These are phyloP conservation scores for Kurtzmaniella natalensis DNA, from an alignment of 1,139 yeast species.

Conservation along the genomic window DNA sequence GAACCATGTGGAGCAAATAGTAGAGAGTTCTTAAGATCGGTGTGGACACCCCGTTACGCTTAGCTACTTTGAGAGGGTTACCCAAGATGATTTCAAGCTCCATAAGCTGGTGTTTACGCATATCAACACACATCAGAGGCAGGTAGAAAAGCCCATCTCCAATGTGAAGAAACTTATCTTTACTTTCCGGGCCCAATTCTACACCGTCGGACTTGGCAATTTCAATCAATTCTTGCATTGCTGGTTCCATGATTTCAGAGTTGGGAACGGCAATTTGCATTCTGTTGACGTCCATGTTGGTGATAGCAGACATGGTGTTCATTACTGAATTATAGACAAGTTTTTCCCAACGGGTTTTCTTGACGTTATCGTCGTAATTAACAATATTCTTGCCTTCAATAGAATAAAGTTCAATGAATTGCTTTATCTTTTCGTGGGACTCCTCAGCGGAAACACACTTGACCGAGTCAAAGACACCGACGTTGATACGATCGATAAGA, in stretches of 20 bases:
- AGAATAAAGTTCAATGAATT: conserved; percentile 48
- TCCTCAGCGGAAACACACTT: conserved; percentile 12
- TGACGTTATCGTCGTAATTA: conserved; percentile 43
- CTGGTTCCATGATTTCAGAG: conserved; percentile 48
- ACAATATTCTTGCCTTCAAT: conserved; percentile 40
- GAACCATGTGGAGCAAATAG: conserved; percentile 53
- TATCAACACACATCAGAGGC: conserved; percentile 75
- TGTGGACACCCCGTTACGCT: conserved; percentile 47
- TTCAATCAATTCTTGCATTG: conserved; percentile 59
- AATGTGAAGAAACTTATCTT: conserved; percentile 48
- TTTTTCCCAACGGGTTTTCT: conserved; percentile 66
- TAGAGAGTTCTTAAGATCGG: conserved; percentile 60
- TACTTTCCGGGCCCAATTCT: conserved; percentile 38
- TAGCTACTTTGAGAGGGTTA: conserved; percentile 61
- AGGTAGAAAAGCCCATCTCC: conserved; percentile 63
- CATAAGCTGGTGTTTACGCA: conserved; percentile 62
- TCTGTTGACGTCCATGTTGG: conserved; percentile 52
- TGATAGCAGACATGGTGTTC: conserved; percentile 58
- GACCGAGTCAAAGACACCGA: conserved; percentile 48
- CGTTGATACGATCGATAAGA: conserved; percentile 47
- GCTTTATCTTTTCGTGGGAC: conserved; percentile 23
- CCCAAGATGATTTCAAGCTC: conserved; percentile 73
- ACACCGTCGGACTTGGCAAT: conserved; percentile 66
- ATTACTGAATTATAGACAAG: conserved; percentile 65
- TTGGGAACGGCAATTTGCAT: conserved; percentile 52